A percentile compares a stretch with the other conserved stretches of the same genome.
phyloP scores from a whole-genome alignment of 108 stramenopile genomes.

The Stephanodiscus triporus region DNA sequence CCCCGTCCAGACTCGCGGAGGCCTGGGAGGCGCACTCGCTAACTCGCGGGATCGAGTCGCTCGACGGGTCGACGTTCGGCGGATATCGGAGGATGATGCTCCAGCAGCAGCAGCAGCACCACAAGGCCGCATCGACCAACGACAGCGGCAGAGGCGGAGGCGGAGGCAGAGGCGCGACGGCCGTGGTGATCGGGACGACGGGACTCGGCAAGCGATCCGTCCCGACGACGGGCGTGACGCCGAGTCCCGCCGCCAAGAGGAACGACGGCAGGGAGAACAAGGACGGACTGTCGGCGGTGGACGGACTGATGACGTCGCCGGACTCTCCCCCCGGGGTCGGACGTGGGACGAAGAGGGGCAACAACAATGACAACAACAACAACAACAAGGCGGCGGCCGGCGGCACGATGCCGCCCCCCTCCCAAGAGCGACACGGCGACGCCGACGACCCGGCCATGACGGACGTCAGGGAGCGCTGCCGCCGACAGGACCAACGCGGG shows the following conservation, averaged over 20 bases:
- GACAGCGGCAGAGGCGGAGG: conserved; percentile 50
- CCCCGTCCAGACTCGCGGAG: conserved; percentile 61
- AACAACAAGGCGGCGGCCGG: too few relatives aligned
- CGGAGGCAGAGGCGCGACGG: not conserved
- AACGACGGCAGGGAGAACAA: conserved; percentile 29
- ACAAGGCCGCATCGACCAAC: too few relatives aligned
- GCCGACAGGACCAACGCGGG: too few relatives aligned
- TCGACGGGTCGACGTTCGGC: conserved; percentile 60
- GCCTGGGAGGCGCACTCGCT: conserved; percentile 80
- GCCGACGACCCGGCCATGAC: too few relatives aligned
- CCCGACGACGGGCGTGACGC: conserved; percentile 17
- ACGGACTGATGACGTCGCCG: too few relatives aligned
- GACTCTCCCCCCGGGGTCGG: too few relatives aligned
- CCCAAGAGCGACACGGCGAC: too few relatives aligned
- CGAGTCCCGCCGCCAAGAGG: conserved; percentile 31
- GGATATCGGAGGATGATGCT: conserved; percentile 42
- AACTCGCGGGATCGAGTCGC: conserved; percentile 53
- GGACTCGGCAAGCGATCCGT: not conserved
- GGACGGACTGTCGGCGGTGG: not conserved
- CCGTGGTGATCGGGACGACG: conserved; percentile 12
- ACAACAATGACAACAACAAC: too few relatives aligned
- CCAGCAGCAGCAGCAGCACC: too few relatives aligned
- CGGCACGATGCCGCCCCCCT: too few relatives aligned
- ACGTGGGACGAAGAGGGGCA: too few relatives aligned
- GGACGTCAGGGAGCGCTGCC: too few relatives aligned